Base-by-base conservation (phyloP, 768 basidiomycete genomes). In the Agaricus blazei region DNA sequence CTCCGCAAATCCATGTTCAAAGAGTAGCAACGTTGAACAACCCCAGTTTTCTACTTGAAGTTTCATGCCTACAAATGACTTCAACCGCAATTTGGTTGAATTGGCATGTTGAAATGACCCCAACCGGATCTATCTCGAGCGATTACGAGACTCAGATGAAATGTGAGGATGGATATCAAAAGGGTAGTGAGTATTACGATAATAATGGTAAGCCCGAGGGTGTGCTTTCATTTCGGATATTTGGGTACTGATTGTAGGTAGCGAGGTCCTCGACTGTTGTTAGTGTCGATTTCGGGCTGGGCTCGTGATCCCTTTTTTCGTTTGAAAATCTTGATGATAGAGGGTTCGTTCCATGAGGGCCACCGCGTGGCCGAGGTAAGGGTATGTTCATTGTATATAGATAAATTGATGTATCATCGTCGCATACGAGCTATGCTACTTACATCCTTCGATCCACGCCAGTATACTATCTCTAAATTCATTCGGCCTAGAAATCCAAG, bases 41-140 rank as follows among this genome's bases (percentile, higher is more conserved):
- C 42, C 62, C 64, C 0, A 48, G 60, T 1, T 61, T 59, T 47
- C 63, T 78, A 27, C 53, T 38, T 15, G 58, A 56, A 52, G 62
- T 82, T n/a, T 73, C 73, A 26, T 84, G 81, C 60, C 70, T 84
- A 23, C 81, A 83, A 62, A 73, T 83, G 68, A 78, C 79, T 0
- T 75, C 79, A 27, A 78, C 79, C 0, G 77, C 76, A 0, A 57
- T 84, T 11, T 84, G 72, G 57, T 59, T 82, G 36, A 82, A 77
- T 52, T 80, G 76, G 70, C 69, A 72, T 49, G 56, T 48, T 14
- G 46, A 24, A n/a, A 6, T 41, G 29, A 29, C 3, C 27, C 19
- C 15, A 23, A 12, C n/a, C 8, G 49, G 28, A 29, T 41, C 38
- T 27, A 12, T 41, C 42, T 15, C 45, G 12, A 15, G 5, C 9